Evolutionary conservation across 208 protist genomes (phyloP), one percentile per base, ranked within the genome.

Genomic region (Herpetomonas samuelpessoai): DNA sequence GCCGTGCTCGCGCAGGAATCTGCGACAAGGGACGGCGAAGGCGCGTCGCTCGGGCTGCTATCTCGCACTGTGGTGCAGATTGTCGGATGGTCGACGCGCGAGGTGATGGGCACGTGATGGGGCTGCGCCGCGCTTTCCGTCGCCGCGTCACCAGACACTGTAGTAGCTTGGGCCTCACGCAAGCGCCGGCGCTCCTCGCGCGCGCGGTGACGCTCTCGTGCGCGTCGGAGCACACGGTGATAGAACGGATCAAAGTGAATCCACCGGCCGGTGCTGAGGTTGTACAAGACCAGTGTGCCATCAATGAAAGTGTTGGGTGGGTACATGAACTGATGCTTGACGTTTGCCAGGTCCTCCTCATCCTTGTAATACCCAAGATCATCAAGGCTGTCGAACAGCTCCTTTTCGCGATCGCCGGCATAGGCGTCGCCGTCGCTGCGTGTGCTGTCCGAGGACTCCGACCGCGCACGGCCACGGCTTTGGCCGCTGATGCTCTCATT

Each of bases 281-380:
- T 69, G 63, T 88, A 84, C 19, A 68, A 35, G 18, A 84, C 60
- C 56, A 84, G 66, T 63, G 83, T 77, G 21, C 81, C 76, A 45
- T 88, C 81, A 28, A 71, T 57, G 55, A 88, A 88, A 29, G 60
- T 57, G 16, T 56, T 45, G 14, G 52, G 16, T 0, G 73, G 71
- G 58, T 83, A 83, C 19, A 63, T 59, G 54, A 66, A 81, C 51
- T 76, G 63, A 26, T 80, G 74, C 31, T 56, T 25, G 3, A 56
- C 51, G 39, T 62, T 63, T 26, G 54, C 59, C 0, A 49, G 48
- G 30, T 55, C 45, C 45, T 28, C 35, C 10, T 7, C 48, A 3
- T 51, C 31, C 6, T 3, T 41, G 38, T 35, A 48, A 49, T 49
- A 64, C 9, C 35, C 35, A 14, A 41, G 35, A 14, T 14, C 14